Base-by-base conservation (phyloP, 2,329 filamentous ascomycete genomes). In the Aureobasidium vineae region DNA sequence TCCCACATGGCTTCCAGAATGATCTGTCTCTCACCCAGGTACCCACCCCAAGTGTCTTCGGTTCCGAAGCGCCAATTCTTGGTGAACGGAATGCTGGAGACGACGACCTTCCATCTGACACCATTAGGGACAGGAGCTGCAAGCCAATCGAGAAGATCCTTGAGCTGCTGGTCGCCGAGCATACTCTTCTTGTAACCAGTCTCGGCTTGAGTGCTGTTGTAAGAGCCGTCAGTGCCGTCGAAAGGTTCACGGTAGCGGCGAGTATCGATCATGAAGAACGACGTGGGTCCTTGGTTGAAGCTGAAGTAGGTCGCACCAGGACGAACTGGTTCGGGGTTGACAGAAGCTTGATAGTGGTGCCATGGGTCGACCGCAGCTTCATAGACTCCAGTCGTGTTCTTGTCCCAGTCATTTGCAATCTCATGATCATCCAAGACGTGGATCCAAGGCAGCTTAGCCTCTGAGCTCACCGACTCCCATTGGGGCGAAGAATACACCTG, bases 361-460 rank as follows among this genome's bases (percentile, higher is more conserved):
- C 90, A 99, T 0, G 94, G 91, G 68, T 96, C 92, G 52, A 90
- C 86, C 5, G 94, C 93, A 0, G 89, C 86, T 2, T 84, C 78
- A 74, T 94, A 97, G 0, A 96, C 85, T 6, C 91, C 90, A 0
- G 91, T 92, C 16, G 86, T 89, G 75, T 94, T 95, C 21, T 85
- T 83, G 68, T 89, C 87, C 92, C 93, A 98, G 78, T 98, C 95
- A 72, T 99, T 98, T 5, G 86, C 85, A 69, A 99, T 97, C 75
- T 99, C 95, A 73, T 99, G 95, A 75, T 99, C 95, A 74, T 99
- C 95, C 7, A 97, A 85, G 2, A 96, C 93, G 74, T 99, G 95
- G 52, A 98, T 91, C 95, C 95, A 99, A 72, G 93, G 96, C n/a
- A 98, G 81, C 31, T 66, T 61, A 8, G 61, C 52, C 11, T 65